phyloP scores from a whole-genome alignment of 1,139 yeast species.

The Diutina rugosa region DNA sequence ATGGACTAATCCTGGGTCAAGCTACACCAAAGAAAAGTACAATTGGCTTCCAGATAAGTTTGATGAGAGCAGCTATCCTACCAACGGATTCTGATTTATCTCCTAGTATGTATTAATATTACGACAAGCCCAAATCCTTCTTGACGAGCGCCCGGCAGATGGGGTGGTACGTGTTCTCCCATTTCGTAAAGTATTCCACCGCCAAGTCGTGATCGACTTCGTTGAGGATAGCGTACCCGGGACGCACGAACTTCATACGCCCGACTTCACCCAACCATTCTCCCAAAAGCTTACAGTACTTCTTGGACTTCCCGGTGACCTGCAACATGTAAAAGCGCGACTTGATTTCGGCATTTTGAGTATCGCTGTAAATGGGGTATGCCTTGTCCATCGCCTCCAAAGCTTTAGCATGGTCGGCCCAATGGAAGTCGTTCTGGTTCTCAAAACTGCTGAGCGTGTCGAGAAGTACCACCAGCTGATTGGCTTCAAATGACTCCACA shows the following conservation, averaged over 20 bases:
- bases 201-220: conserved; percentile 58
- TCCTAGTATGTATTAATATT: no score
- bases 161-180: conserved; percentile 62
- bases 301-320: conserved; percentile 32
- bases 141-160: conserved; percentile 70
- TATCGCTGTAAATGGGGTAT: conserved; percentile 31
- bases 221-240: conserved; percentile 59
- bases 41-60: not conserved
- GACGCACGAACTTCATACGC: conserved; percentile 89
- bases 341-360: conserved; percentile 69
- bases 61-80: not conserved
- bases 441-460: conserved; percentile 40
- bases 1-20: conserved; percentile 29
- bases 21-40: not conserved
- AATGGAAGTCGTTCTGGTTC: conserved; percentile 16
- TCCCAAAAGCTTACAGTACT: conserved; percentile 42
- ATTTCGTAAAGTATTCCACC: conserved; percentile 44
- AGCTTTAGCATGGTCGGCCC: conserved; percentile 27
- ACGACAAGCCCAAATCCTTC: conserved; percentile 43
- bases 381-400: conserved; percentile 27
- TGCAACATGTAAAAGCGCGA: conserved; percentile 66
- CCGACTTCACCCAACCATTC: conserved; percentile 88
- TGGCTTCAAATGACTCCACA: conserved; percentile 46
- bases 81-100: no score
- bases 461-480: conserved; percentile 68